Conservation (phyloP, 1,139 yeast genomes). For the Torulaspora globosa region DNA sequence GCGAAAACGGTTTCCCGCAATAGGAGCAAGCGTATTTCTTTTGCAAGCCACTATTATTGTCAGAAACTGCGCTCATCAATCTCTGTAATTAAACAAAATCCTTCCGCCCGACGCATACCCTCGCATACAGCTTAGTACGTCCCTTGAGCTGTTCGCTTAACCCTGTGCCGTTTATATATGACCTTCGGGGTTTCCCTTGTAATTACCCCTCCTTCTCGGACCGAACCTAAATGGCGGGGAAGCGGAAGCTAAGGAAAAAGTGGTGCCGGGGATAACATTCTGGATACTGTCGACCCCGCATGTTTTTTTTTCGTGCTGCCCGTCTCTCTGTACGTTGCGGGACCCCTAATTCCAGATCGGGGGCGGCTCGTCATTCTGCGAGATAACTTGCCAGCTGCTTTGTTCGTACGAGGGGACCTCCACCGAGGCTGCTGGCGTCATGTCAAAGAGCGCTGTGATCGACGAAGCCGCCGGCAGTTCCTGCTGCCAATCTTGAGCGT, state of each 20-base stretch:
- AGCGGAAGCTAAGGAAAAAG: not conserved
- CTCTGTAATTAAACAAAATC: not conserved
- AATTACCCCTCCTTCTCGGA: slow-evolving; percentile 2
- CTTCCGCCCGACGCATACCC: not conserved
- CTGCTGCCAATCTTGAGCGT: not conserved
- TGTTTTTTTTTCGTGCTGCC: no score
- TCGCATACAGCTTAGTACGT: not conserved
- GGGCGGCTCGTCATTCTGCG: slow-evolving; percentile 7
- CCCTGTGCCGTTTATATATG: not conserved
- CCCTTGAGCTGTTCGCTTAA: no score
- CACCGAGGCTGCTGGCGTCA: not conserved
- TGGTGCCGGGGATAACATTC: slow-evolving; percentile 1
- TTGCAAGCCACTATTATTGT: slow-evolving; percentile 26
- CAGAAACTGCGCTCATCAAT: not conserved
- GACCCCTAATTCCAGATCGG: slow-evolving; percentile 1
- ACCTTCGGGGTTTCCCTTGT: not conserved
- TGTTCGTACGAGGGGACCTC: slow-evolving; percentile 14
- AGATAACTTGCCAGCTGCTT: slow-evolving; percentile 7
- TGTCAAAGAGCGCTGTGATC: slow-evolving; percentile 1
- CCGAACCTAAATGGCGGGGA: slow-evolving; percentile 5
- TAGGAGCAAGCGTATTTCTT: slow-evolving; percentile 72
- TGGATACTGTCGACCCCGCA: not conserved
- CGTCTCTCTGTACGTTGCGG: not conserved
- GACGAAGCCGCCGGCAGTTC: not conserved
- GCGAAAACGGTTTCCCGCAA: slow-evolving; percentile 75